Percentiles rank a stretch among this genome's conserved stretches.
Conservation (phyloP, 225 moss, liverwort and hornwort genomes). For the Lunularia cruciata region DNA sequence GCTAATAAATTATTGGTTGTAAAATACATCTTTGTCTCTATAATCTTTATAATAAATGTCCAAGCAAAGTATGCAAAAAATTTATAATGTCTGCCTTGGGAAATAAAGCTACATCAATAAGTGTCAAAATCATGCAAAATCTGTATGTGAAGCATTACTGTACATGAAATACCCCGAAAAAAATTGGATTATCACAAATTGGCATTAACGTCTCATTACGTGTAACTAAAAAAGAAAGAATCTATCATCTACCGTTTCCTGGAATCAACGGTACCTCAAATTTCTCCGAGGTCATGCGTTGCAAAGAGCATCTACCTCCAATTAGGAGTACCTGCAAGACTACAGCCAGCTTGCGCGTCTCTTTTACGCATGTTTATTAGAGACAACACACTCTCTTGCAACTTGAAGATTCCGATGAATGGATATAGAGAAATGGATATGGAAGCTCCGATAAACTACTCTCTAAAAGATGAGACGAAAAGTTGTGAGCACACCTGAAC, state of each 20-base stretch:
- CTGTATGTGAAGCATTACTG: too few relatives aligned
- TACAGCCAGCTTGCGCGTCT: background rate
- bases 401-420: background rate
- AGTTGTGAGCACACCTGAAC: conserved; percentile 16
- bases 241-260: too few relatives aligned
- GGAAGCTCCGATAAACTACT: background rate
- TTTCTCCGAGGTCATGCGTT: conserved; percentile 31
- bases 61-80: too few relatives aligned
- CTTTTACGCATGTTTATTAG: background rate
- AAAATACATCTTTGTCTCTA: too few relatives aligned
- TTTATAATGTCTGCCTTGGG: too few relatives aligned
- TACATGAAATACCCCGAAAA: too few relatives aligned
- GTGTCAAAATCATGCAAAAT: too few relatives aligned
- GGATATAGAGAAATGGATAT: background rate
- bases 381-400: background rate
- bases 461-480: background rate
- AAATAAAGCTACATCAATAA: too few relatives aligned
- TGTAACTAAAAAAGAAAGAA: too few relatives aligned
- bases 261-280: conserved; percentile 26
- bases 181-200: background rate
- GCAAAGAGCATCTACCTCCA: conserved; percentile 33
- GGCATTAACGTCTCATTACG: too few relatives aligned
- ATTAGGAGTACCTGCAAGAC: conserved; percentile 27
- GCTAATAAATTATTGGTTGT: too few relatives aligned
- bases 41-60: too few relatives aligned